Base-by-base conservation (phyloP, 345 rosid genomes). In the Cardamine occulta region DNA sequence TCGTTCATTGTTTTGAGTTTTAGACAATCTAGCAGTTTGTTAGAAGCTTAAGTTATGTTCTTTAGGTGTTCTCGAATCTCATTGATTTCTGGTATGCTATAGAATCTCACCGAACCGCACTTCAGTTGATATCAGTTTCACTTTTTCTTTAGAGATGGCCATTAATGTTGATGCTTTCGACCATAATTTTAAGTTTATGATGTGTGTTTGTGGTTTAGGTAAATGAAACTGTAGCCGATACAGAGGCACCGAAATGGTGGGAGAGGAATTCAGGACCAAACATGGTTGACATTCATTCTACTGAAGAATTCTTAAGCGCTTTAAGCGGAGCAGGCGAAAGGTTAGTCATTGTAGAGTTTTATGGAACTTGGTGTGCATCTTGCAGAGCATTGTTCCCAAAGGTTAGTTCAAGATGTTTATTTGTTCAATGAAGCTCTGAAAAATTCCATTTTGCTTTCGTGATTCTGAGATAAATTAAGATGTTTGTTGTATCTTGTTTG, bases 311-410 rank as follows among this genome's bases (percentile, higher is more conserved):
- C 81, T 80, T 89, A 73, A 75, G 83, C 23, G 91, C 92, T 42
- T 83, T 92, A 72, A 88, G 91, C 57, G 84, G 82, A 78, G 92
- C 97, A 0, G 89, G 88, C 6, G 92, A 92, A 70, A 89, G 84
- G 83, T 80, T 92, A 85, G 97, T 92, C 45, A 89, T 92, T 80
- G 96, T 92, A 52, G 97, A 92, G 72, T 92, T 92, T 83, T 92
- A 92, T 83, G 97, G 97, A 75, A 89, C 97, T 32, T 92, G 97
- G 97, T 92, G 97, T 81, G 97, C 96, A 58, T 92, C 96, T 68
- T 92, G 97, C 75, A 85, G 90, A 74, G 96, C 97, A 66, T 81
- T 92, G 56, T 92, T 87, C 80, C 96, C 96, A 4, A 89, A 87
- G 92, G 97, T 87, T 70, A 66, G 62, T 74, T 11, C 32, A 40